Conservation (phyloP, 176 grass and related monocot genomes). For the Juncus effusus region DNA sequence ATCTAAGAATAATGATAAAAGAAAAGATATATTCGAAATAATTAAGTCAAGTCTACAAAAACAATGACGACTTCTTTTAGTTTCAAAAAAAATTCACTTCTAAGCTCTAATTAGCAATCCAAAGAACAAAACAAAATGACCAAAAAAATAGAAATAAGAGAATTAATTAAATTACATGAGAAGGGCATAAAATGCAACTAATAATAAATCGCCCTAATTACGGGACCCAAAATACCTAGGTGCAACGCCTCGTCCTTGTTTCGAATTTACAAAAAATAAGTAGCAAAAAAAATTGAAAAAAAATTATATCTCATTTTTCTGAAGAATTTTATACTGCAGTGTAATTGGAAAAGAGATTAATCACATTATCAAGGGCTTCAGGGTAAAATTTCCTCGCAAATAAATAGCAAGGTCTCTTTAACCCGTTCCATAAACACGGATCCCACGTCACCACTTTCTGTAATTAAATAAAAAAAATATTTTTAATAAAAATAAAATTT, state of each 20-base stretch:
- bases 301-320: conserved; percentile 14
- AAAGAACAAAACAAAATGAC: conserved; percentile 13
- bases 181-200: conserved; percentile 43
- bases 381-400: conserved; percentile 93
- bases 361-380: conserved; percentile 66
- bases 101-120: conserved; percentile 13
- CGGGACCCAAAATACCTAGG: conserved; percentile 29
- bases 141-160: conserved; percentile 30
- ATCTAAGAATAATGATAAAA: no score
- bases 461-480: conserved; percentile 6
- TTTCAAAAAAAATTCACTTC: conserved; percentile 24
- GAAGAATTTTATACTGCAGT: conserved; percentile 51
- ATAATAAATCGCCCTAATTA: conserved; percentile 37
- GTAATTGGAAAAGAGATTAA: conserved; percentile 78
- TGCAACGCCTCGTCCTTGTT: conserved; percentile 47
- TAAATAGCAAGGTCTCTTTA: conserved; percentile 90
- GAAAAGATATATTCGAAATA: conserved; percentile 7
- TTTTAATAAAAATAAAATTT: background rate
- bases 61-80: conserved; percentile 21
- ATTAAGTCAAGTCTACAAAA: conserved; percentile 28
- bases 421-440: conserved; percentile 91
- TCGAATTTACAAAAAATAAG: conserved; percentile 54
- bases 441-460: conserved; percentile 61
- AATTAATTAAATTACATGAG: conserved; percentile 39
- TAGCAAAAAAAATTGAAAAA: conserved; percentile 17